Evolutionary conservation across 1,139 yeast species (phyloP), one percentile per base, ranked within the genome.

Genomic region (Protomyces arabidopsidicola): DNA sequence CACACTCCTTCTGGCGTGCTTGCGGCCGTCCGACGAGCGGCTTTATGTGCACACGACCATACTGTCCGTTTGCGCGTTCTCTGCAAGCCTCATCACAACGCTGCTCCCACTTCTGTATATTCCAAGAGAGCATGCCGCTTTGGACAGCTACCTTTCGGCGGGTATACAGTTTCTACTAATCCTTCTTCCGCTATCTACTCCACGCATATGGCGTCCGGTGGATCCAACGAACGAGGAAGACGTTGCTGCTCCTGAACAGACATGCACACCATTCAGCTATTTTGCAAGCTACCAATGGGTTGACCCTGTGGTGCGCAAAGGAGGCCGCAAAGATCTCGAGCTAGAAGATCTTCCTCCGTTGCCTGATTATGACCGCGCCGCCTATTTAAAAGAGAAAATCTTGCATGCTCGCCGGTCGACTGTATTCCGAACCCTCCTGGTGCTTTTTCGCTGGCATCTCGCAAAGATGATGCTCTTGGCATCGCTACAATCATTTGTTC

Each of bases 201-300:
- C 65, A 4, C 57, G 65, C n/a, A 42, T 54, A 2, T 63, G 65
- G 65, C 53, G 54, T 5, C 65, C 63, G 9, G 31, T 63, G 9
- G 50, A 53, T 16, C 58, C 58, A 6, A 31, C 54, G 3, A 45
- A 42, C 18, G 27, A 53, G 20, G 24, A 20, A 27, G 63, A 27
- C n/a, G 53, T 18, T 22, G 59, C 65, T n/a, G 51, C 59, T 6
- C 63, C 58, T 4, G 65, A 63, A 27, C 65, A 63, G 53, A 45
- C 36, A 31, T 63, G 63, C 36, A 58, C 53, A 10, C 57, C 54
- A 8, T 53, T 63, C 51, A 53, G 55, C 48, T 59, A 50, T 24
- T 45, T 35, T 36, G 51, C 36, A 18, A 53, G 53, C 39, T 58
- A 58, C 14, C 35, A 52, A 14, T 63, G 55, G 55, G 20, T 63